Base-by-base conservation (phyloP, 2,329 filamentous ascomycete species). In the Hortaea werneckii region DNA sequence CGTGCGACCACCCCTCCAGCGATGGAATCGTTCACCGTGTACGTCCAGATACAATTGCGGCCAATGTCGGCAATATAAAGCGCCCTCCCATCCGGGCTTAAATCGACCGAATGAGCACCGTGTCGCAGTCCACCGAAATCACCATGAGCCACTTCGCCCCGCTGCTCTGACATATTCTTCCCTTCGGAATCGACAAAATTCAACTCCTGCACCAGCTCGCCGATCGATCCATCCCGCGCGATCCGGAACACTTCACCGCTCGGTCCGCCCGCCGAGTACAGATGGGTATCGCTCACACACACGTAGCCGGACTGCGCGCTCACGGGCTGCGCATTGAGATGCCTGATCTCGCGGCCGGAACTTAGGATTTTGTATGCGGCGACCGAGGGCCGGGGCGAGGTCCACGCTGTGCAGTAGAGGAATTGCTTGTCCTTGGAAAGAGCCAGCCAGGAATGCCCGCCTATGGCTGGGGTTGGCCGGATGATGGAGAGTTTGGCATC, bases 341-440 rank as follows among this genome's bases (percentile, higher is more conserved):
- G 58, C 29, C 50, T 50, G 29, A 63, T 53, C 9, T 59, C 47
- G 6, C 54, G 48, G 43, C 56, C 55, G 5, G 43, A 42, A 5
- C 42, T 29, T 2, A 48, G 41, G 45, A 64, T 52, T 5, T 46
- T 47, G 53, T 65, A 65, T 28, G 55, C 47, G 5, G 61, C 61
- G 5, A 63, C 46, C 3, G 60, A 60, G 4, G 62, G 62, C 13
- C 52, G 50, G 1, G 58, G 55, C 26, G 55, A 50, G n/a, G 59
- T 59, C 62, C 62, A 65, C 13, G 59, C 61, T n/a, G 62, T 65
- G 11, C 55, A 55, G 50, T 64, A 65, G 42, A 65, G 53, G 42
- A 49, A 50, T 11, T 51, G 50, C 11, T 58, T 54, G 40, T 55
- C 45, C n/a, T 48, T 35, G 1, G 62, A 64, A 7, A 64, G 50